Base-by-base conservation (phyloP, 1,139 yeast genomes). In the Candida tetrigidarum region DNA sequence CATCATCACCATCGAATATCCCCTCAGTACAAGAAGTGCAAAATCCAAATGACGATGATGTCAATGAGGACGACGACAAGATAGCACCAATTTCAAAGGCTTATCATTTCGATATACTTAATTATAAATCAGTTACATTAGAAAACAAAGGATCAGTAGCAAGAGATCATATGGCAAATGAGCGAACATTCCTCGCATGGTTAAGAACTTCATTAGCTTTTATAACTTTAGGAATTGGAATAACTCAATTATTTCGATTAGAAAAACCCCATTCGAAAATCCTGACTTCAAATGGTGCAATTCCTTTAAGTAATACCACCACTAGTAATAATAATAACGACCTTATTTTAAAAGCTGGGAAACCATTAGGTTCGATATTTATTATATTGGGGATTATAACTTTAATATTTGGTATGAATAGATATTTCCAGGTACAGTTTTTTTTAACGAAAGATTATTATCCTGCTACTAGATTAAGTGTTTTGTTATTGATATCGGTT, bases 141-240 rank as follows among this genome's bases (percentile, higher is more conserved):
- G 80, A 74, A 48, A 75, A 76, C 45, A 73, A 70, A 46, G 78
- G 78, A 0, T 60, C 79, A 1, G 79, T 74, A 1, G 80, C 80
- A 1, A 59, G 81, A 50, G 81, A 76, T 53, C 80, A 74, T 53
- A 59, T 87, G 63, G 92, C 96, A 14, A 86, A 86, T 58, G 96
- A 87, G 59, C 69, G 96, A 48, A 87, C 95, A 0, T 82, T 81
- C 47, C 67, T 87, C 11, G 93, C 95, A 0, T 87, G 92, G 86
- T 64, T 84, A 32, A 71, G 95, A 48, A 86, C 95, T 0, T 68
- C 75, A 2, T 56, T 73, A 19, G 65, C 75, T 11, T 71, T 73
- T 47, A 64, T 72, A 5, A 69, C 76, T 12, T 63, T 72, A 34
- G 78, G 78, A 1, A 65, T 73, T 15, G 78, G 74, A 2, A 64